These are phyloP conservation scores for Nigrospora osmanthi DNA, from an alignment of 2,329 filamentous ascomycete species.

Conservation along the genomic window DNA sequence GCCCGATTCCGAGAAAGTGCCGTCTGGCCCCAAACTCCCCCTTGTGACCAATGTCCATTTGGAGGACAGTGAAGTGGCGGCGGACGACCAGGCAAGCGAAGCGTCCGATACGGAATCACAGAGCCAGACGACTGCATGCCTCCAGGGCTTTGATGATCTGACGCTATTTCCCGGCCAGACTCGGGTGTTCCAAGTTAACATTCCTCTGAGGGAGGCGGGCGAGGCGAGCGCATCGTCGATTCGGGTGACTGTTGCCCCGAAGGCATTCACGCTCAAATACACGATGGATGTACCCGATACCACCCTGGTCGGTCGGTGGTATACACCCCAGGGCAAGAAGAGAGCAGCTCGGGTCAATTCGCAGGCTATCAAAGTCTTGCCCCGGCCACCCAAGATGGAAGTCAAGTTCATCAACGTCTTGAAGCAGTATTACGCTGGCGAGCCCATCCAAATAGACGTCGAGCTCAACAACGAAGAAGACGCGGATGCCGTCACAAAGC, in stretches of 20 bases:
- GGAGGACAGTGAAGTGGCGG: slow-evolving; percentile 10
- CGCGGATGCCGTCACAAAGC: slow-evolving; percentile 61
- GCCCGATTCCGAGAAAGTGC: slow-evolving; percentile 4
- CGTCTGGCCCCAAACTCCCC: slow-evolving; percentile 5
- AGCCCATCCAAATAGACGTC: slow-evolving; percentile 61
- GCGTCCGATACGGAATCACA: slow-evolving; percentile 14
- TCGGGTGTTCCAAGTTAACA: slow-evolving; percentile 62
- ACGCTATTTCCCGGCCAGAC: slow-evolving; percentile 59
- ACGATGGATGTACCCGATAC: slow-evolving; percentile 44
- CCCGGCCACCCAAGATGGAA: slow-evolving; percentile 87
- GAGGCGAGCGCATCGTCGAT: slow-evolving; percentile 60
- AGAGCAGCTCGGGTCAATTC: slow-evolving; percentile 40
- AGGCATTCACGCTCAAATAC: slow-evolving; percentile 61
- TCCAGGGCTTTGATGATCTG: slow-evolving; percentile 54
- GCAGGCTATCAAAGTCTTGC: slow-evolving; percentile 62
- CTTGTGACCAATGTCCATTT: slow-evolving; percentile 11
- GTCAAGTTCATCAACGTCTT: slow-evolving; percentile 56
- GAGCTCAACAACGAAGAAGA: slow-evolving; percentile 73
- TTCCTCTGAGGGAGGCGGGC: slow-evolving; percentile 76
- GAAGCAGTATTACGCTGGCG: slow-evolving; percentile 78
- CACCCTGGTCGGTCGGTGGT: slow-evolving; percentile 40
- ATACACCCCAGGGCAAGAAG: slow-evolving; percentile 33
- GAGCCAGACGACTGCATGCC: slow-evolving; percentile 22
- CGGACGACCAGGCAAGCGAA: slow-evolving; percentile 13
- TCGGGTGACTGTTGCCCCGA: slow-evolving; percentile 53